phyloP scores from a whole-genome alignment of 2,329 filamentous ascomycete species.

The Botrytis fabae region DNA sequence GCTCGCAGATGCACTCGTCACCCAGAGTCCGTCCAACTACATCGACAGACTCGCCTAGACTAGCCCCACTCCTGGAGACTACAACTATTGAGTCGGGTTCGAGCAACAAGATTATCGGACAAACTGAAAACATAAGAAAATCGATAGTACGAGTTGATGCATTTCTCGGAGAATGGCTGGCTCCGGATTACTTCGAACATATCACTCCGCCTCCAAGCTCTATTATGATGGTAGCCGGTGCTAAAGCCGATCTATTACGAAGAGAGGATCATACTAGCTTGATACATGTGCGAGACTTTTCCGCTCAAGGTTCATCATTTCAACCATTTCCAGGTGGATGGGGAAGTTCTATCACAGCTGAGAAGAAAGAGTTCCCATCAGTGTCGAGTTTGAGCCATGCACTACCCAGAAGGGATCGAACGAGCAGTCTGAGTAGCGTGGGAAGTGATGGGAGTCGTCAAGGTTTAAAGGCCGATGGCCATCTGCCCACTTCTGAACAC shows the following conservation, averaged over 20 bases:
- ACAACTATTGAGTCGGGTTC: constrained; percentile 17
- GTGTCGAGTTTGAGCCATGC: constrained; percentile 35
- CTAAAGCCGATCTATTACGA: constrained; percentile 82
- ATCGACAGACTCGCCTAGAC: constrained; percentile 34
- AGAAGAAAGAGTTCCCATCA: constrained; percentile 34
- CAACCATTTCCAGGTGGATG: constrained; percentile 44
- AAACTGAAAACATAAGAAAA: constrained; percentile 48
- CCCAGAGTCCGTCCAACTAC: constrained; percentile 36
- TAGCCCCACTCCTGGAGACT: constrained; percentile 38
- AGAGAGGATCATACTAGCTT: constrained; percentile 64
- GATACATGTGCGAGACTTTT: constrained; percentile 32
- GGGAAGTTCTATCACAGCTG: constrained; percentile 38
- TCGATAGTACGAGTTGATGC: constrained; percentile 79
- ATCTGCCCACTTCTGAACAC: constrained; percentile 32
- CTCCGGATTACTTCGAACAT: constrained; percentile 87
- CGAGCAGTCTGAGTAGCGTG: constrained; percentile 40
- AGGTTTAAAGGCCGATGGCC: constrained; percentile 24
- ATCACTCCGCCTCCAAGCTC: constrained; percentile 88
- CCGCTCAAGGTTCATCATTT: constrained; percentile 37
- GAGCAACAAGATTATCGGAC: constrained; percentile 26
- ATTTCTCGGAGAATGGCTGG: constrained; percentile 94
- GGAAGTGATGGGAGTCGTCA: constrained; percentile 36
- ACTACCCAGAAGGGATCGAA: constrained; percentile 39
- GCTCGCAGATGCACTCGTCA: constrained; percentile 36
- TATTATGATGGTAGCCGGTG: constrained; percentile 81